Conservation (phyloP, 108 stramenopile genomes). For the Cyclotella sp. region DNA sequence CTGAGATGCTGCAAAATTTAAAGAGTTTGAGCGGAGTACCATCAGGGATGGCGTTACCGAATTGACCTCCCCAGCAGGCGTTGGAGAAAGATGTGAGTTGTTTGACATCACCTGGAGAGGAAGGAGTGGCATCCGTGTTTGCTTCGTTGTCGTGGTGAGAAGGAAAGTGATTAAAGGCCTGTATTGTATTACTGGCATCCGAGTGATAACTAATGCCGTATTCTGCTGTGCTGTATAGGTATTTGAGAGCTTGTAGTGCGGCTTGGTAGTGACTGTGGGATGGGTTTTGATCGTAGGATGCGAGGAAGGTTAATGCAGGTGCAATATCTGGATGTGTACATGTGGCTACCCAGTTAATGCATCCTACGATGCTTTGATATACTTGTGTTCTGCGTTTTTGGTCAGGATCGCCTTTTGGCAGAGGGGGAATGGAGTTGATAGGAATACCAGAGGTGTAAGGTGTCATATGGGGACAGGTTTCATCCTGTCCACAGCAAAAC, state of each 20-base stretch:
- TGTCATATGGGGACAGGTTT: conserved; percentile 16
- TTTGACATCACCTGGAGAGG: background rate
- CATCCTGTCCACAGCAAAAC: background rate
- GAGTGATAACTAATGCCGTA: conserved; percentile 30
- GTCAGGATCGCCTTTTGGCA: background rate
- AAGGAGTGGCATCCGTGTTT: conserved; percentile 21
- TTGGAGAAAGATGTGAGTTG: conserved; percentile 17
- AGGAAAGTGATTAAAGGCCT: conserved; percentile 24
- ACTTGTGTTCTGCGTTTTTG: background rate
- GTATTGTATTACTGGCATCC: background rate
- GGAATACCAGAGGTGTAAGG: conserved; percentile 35
- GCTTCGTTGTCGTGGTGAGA: conserved; percentile 22
- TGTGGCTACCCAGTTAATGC: conserved; percentile 13
- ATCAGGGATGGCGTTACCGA: background rate
- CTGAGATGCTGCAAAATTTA: conserved; percentile 14
- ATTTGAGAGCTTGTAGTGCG: conserved; percentile 24
- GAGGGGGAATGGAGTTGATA: conserved; percentile 24
- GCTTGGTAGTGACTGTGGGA: conserved; percentile 1
- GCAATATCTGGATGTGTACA: conserved; percentile 20
- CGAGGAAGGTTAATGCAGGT: conserved; percentile 8
- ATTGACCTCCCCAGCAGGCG: conserved; percentile 28
- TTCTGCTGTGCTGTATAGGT: conserved; percentile 18
- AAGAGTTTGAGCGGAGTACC: conserved; percentile 12
- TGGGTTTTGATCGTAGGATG: conserved; percentile 8
- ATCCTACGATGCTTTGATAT: conserved; percentile 20